These are phyloP conservation scores for Nothophoma quercina DNA, from an alignment of 2,329 filamentous ascomycete species.

Conservation along the genomic window DNA sequence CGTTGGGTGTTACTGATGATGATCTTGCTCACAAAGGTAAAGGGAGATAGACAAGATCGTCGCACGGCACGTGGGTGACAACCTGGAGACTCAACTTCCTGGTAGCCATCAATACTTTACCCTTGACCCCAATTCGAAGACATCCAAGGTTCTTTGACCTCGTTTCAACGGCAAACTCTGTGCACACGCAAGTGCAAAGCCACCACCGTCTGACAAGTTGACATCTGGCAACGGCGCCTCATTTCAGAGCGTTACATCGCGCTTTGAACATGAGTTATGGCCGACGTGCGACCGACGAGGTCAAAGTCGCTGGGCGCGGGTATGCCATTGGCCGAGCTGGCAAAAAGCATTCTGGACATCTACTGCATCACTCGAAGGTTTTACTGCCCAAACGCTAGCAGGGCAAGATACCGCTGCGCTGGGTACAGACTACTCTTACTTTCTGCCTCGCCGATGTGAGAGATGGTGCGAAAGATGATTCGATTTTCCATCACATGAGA, in stretches of 20 bases:
- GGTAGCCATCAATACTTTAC: constrained; percentile 3
- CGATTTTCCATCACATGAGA: constrained; percentile 3
- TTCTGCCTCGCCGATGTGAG: constrained; percentile 17
- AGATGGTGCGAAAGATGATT: constrained; percentile 4
- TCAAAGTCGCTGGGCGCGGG: constrained; percentile 2
- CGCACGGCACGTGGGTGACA: constrained; percentile 18
- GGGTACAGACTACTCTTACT: constrained; percentile 10
- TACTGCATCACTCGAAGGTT: constrained; percentile 7
- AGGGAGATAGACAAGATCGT: constrained; percentile 18
- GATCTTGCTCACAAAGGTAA: constrained; percentile 20
- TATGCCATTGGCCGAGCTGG: constrained; percentile 22
- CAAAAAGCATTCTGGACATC: constrained; percentile 19
- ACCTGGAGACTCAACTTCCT: constrained; percentile 1
- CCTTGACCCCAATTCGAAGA: constrained; percentile 2
- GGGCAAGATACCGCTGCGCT: constrained; percentile 17
- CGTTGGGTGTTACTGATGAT: constrained; percentile 11
- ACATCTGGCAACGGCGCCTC: constrained; percentile 24
- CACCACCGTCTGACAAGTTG: constrained; percentile 18
- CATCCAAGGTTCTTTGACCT: constrained; percentile 4
- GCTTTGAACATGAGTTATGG: constrained; percentile 12
- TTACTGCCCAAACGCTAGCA: constrained; percentile 12
- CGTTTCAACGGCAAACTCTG: constrained; percentile 16
- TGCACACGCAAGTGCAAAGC: constrained; percentile 21
- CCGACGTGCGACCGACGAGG: constrained; percentile 10
- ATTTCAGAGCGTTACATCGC: constrained; percentile 31